Evolutionary conservation across 768 basidiomycete genomes (phyloP).

Genomic region (Collybiopsis luxurians): DNA sequence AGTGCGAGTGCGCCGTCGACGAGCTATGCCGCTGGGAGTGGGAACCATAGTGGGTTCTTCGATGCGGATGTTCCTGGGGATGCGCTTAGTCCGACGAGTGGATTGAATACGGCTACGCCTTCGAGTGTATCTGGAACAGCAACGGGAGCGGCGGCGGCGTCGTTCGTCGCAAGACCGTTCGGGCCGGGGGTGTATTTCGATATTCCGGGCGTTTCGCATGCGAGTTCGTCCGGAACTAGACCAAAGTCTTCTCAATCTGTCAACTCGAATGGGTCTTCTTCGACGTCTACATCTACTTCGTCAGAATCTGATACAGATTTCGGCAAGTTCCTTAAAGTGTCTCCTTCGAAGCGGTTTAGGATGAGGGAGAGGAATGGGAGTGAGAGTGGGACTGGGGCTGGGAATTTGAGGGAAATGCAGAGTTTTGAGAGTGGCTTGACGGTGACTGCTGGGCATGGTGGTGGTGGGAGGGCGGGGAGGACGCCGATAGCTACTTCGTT

Average conservation of each 20-base stretch:
- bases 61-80: neutral
- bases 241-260: too few relatives aligned
- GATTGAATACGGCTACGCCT: too few relatives aligned
- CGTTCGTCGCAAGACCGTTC: slow-evolving; percentile 53
- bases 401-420: slow-evolving; percentile 74
- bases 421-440: slow-evolving; percentile 84
- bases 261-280: too few relatives aligned
- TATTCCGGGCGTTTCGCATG: slow-evolving; percentile 35
- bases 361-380: too few relatives aligned
- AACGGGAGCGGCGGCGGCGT: too few relatives aligned
- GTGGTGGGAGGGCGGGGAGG: slow-evolving; percentile 21
- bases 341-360: neutral
- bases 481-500: neutral
- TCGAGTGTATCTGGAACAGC: too few relatives aligned
- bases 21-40: neutral
- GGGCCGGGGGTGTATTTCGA: slow-evolving; percentile 63
- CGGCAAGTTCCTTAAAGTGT: neutral
- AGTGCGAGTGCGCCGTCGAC: neutral
- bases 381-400: neutral
- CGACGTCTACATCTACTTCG: too few relatives aligned
- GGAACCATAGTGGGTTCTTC: neutral
- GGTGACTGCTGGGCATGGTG: slow-evolving; percentile 46
- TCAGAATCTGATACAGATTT: neutral
- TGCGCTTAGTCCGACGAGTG: too few relatives aligned
- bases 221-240: neutral